Evolutionary conservation across 108 stramenopile species (phyloP), one percentile per base, ranked within the genome.

Genomic region (Seminavis robusta): DNA sequence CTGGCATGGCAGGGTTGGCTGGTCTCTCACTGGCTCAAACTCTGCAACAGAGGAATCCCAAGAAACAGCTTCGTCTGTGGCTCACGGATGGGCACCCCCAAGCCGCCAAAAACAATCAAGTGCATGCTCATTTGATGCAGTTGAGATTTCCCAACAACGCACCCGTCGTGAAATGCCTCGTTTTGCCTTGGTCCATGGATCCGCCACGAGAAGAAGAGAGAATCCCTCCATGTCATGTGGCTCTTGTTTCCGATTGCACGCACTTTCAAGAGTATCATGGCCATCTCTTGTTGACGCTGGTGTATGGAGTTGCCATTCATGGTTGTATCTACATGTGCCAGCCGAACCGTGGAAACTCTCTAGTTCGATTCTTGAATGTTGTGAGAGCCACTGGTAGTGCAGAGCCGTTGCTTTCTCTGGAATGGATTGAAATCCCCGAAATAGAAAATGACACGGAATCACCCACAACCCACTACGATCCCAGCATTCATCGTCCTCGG

Each of bases 221-320:
- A 67, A 37, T 28, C 26, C 24, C 20, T 4, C n/a, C 47, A 6
- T 43, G 44, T 46, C 52, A 78, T 31, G 10, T 83, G 3, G 61
- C 70, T 23, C 56, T 86, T 26, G 72, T 74, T 32, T 86, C 84
- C 29, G 89, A 91, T 56, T 91, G 89, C 54, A 63, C 73, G 23
- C 89, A 91, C 51, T 91, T 91, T 67, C 77, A 82, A 74, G 77
- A 87, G 4, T 86, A 76, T 63, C 89, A 91, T 59, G 83, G 80
- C 16, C 72, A 65, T 8, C 32, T 91, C 17, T 53, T 74, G 3
- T 64, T 54, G 24, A 87, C 89, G 8, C 59, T 84, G 25, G 51
- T 78, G 19, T 62, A 76, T 21, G 65, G 62, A 7, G 63, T 86
- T 2, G 39, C 60, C n/a, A 69, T 91, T 10, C 71, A 60, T 32